Percentiles rank a stretch among this genome's conserved stretches.
These are phyloP conservation scores for Neoboletus subvelutipes DNA, from an alignment of 768 basidiomycete species.

Conservation along the genomic window DNA sequence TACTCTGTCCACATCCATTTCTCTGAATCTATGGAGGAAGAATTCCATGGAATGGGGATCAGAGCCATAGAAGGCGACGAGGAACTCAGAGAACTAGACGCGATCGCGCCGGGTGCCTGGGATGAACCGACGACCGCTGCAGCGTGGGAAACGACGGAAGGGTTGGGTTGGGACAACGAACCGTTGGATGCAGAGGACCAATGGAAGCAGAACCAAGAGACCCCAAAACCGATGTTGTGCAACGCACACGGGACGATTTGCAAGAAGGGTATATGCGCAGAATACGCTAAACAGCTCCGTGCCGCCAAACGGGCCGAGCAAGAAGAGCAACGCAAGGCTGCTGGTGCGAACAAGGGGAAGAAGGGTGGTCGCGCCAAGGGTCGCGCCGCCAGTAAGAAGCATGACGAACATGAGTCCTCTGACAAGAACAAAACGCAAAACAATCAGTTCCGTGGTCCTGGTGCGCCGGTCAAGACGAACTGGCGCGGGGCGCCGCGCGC, in stretches of 20 bases:
- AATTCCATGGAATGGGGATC: constrained; percentile 28
- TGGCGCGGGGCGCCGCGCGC: constrained; percentile 30
- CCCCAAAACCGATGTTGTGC: constrained; percentile 22
- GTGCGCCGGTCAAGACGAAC: constrained; percentile 32
- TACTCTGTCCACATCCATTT: constrained; percentile 21
- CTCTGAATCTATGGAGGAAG: constrained; percentile 30
- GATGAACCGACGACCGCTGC: neutral
- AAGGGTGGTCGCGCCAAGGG: constrained; percentile 18
- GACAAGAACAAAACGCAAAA: constrained; percentile 4
- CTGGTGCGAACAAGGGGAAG: constrained; percentile 19
- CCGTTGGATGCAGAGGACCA: constrained; percentile 23
- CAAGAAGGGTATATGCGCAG: constrained; percentile 37
- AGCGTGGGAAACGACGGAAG: constrained; percentile 2
- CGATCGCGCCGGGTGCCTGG: constrained; percentile 28
- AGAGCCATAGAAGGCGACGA: constrained; percentile 10
- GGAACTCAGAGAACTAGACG: constrained; percentile 21
- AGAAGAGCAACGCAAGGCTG: constrained; percentile 17
- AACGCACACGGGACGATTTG: constrained; percentile 35
- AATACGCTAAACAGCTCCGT: constrained; percentile 32
- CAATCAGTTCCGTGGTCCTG: constrained; percentile 28
- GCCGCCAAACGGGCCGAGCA: constrained; percentile 15
- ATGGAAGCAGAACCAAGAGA: constrained; percentile 17
- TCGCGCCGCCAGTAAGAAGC: constrained; percentile 10
- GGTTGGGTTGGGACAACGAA: constrained; percentile 15
- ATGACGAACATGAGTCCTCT: neutral